Evolutionary conservation across 129 eudicot genomes (phyloP), one percentile per base, ranked within the genome.

Genomic region (Flaveria linearis): DNA sequence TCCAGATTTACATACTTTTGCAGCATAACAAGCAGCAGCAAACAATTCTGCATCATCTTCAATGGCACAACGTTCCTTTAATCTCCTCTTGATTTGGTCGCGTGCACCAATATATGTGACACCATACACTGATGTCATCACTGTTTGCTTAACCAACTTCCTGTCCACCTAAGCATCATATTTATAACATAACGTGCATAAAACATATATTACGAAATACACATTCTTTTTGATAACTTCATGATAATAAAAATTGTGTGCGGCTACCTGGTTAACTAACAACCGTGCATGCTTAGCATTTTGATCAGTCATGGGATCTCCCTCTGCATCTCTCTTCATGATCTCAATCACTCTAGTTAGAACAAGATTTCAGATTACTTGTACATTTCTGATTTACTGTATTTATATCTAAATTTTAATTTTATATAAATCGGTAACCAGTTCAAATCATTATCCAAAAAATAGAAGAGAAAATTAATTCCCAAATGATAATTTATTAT

Each of bases 101-200:
- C 98, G 96, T n/a, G 98, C 98, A 77, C 98, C 98, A 26, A 90
- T 86, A 78, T 88, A 93, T 3, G 98, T 93, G 70, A 93, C 98
- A 66, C 98, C 98, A 47, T 93, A 93, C 63, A 93, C 98, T 62
- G 96, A 90, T n/a, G 98, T 93, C 98, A 93, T 93, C 79, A 93
- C 98, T 16, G 98, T 93, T 84, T 93, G 98, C 80, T 93, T 93
- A 22, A 93, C 98, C 80, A 93, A 87, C 80, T 92, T 92, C 75
- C 96, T 83, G 78, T 93, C 98, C 81, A 90, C 96, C 96, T 92
- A 86, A 63, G 28, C 62, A 74, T 82, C 47, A 41, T 60, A 80
- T 68, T 68, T 16, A 65, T 17, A 2, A 66, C 46, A 0, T 60
- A 28, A 61, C n/a, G 76, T 36, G 36, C 62, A 78, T 1, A 46